Conservation (phyloP, 768 basidiomycete genomes). For the Sporobolomyces pararoseus region DNA sequence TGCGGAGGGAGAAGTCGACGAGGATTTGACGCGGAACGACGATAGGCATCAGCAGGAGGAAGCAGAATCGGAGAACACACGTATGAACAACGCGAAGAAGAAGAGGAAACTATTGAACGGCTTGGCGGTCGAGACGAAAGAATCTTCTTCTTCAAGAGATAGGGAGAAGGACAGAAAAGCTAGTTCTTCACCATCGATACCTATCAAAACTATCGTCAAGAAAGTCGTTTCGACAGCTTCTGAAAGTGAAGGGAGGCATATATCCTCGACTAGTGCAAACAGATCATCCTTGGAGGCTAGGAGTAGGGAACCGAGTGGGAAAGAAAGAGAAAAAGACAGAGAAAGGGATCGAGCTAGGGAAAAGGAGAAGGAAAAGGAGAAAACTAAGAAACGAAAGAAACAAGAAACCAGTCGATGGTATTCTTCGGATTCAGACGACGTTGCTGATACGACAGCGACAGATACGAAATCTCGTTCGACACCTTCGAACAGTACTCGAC, state of each 20-base stretch:
- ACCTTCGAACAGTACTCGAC: not conserved
- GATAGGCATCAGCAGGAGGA: no score
- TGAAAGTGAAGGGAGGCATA: not conserved
- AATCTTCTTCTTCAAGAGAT: not conserved
- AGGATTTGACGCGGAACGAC: no score
- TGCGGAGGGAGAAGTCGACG: conserved; percentile 1
- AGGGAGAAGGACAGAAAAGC: not conserved
- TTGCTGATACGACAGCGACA: not conserved
- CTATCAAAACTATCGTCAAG: not conserved
- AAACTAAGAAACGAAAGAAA: conserved; percentile 13
- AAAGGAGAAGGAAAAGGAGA: conserved; percentile 4
- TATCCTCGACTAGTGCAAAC: no score
- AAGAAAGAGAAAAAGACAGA: not conserved
- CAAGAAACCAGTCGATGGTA: conserved; percentile 31
- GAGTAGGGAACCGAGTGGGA: not conserved
- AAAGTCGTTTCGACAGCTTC: conserved; percentile 9
- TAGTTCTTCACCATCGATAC: not conserved
- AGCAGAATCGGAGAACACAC: not conserved
- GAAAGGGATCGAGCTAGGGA: not conserved
- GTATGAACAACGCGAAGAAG: conserved; percentile 1
- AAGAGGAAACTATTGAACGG: conserved; percentile 13
- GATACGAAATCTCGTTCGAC: not conserved
- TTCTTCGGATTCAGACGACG: conserved; percentile 30
- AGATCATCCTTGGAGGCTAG: no score
- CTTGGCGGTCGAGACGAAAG: not conserved